Evolutionary conservation across 2,329 filamentous ascomycete genomes (phyloP).

Genomic region (Westerdykella aurantiaca): DNA sequence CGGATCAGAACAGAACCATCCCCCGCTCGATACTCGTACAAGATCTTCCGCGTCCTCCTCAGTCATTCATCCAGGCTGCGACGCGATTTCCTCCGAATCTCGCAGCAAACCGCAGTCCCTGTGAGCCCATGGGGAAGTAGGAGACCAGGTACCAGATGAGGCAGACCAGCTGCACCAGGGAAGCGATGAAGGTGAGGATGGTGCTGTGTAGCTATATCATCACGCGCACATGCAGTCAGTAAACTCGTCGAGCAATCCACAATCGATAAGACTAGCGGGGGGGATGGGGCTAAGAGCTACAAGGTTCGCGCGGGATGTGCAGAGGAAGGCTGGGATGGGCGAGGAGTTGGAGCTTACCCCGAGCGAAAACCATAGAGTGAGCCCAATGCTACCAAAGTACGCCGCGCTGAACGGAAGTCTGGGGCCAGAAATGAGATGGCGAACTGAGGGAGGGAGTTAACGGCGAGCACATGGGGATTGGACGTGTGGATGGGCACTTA

Average conservation of each 20-base stretch:
- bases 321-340: slow-evolving; percentile 9
- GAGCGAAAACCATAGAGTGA: slow-evolving; percentile 88
- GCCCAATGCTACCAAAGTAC: slow-evolving; percentile 86
- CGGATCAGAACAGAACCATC: slow-evolving; percentile 1
- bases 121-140: slow-evolving; percentile 96
- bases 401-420: slow-evolving; percentile 87
- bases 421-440: slow-evolving; percentile 77
- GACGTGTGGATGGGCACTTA: slow-evolving; percentile 25
- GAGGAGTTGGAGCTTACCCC: slow-evolving; percentile 60
- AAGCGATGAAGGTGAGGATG: slow-evolving; percentile 76
- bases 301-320: slow-evolving; percentile 20
- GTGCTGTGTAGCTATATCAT: slow-evolving; percentile 69
- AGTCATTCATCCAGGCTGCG: slow-evolving; percentile 81
- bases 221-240: slow-evolving; percentile 34
- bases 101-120: slow-evolving; percentile 78
- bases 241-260: slow-evolving; percentile 26
- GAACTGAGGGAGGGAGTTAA: slow-evolving; percentile 39
- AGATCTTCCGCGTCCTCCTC: slow-evolving; percentile 7
- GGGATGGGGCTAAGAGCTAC: slow-evolving; percentile 15
- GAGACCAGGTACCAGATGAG: slow-evolving; percentile 91
- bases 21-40: slow-evolving; percentile 9
- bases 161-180: slow-evolving; percentile 75
- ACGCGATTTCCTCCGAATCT: slow-evolving; percentile 80
- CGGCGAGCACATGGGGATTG: slow-evolving; percentile 4
- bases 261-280: slow-evolving; percentile 32